Evolutionary conservation across 2,329 filamentous ascomycete genomes (phyloP).

Genomic region (Knufia fluminis): DNA sequence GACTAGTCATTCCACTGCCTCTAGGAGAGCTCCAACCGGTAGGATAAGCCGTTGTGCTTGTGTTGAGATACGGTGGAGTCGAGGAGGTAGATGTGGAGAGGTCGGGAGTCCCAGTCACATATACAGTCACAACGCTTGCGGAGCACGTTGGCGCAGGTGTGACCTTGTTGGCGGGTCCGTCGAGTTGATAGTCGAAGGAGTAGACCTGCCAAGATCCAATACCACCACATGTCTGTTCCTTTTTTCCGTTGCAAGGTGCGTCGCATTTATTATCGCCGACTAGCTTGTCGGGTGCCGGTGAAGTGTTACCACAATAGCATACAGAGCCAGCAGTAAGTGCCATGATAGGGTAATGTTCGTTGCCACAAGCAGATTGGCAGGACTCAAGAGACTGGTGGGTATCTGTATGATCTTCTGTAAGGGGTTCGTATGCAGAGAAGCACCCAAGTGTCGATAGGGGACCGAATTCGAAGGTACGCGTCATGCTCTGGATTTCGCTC

Average conservation of each 20-base stretch:
- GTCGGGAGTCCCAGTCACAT: too few relatives aligned
- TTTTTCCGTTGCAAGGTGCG: slow-evolving; percentile 56
- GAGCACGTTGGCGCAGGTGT: too few relatives aligned
- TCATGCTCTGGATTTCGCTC: too few relatives aligned
- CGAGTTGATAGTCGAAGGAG: slow-evolving; percentile 10
- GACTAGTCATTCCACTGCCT: not conserved
- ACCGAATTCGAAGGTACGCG: too few relatives aligned
- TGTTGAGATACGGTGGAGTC: not conserved
- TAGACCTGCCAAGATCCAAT: slow-evolving; percentile 42
- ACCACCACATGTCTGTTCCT: slow-evolving; percentile 59
- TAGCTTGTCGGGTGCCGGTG: slow-evolving; percentile 51
- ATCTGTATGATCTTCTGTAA: too few relatives aligned
- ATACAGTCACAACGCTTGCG: too few relatives aligned
- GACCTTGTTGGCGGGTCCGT: too few relatives aligned
- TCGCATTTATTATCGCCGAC: slow-evolving; percentile 54
- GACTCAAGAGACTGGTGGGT: slow-evolving; percentile 30
- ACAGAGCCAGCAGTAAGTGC: slow-evolving; percentile 52
- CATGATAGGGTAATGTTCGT: slow-evolving; percentile 47
- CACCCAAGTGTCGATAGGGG: too few relatives aligned
- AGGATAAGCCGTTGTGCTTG: not conserved
- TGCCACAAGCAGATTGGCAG: slow-evolving; percentile 46
- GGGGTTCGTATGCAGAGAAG: too few relatives aligned
- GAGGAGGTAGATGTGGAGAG: too few relatives aligned
- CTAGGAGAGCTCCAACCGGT: not conserved
- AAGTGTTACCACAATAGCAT: slow-evolving; percentile 64